Evolutionary conservation across 805 yeast genomes (phyloP), one percentile per base, ranked within the genome.

Genomic region (Hanseniaspora pseudoguilliermondii): DNA sequence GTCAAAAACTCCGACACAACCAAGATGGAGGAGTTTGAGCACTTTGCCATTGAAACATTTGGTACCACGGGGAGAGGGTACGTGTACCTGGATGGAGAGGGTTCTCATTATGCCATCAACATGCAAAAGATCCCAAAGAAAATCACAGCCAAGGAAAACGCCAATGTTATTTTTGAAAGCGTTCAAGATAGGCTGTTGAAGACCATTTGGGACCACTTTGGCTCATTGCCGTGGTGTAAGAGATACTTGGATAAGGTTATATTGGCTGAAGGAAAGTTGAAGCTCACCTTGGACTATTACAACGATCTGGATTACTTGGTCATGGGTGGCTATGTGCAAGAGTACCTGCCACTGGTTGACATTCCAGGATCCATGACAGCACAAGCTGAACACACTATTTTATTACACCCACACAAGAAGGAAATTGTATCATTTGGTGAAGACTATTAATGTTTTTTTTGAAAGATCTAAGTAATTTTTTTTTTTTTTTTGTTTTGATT

Each of bases 1-100:
- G 95, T 93, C 38, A 84, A 90, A 64, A 86, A 86, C 64, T 91
- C 89, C 8, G 98, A 93, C 68, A 79, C 79, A 69, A 93, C 97
- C 11, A 91, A 91, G 76, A 91, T 93, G 96, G 99, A 93, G 69
- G 99, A 93, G 73, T 96, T 96, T 60, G 98, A 93, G 70, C 83
- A 88, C 2, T 91, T 87, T 75, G 99, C 99, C 59, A 91, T 93
- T 65, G 99, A 93, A 72, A 93, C 99, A 2, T 93, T 93, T 66
- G 98, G 98, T 13, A 80, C 96, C 46, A 93, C 98, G 1, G 99
- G 99, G 59, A 79, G 84, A 58, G 99, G 97, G 39, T 84, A 83
- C 63, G 97, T 93, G 38, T 73, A 83, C 49, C 73, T 81, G 8
- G 84, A 81, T 59, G 98, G 98, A 47, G 98, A 93, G 71, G 84